Conservation (phyloP, 768 basidiomycete genomes). For the Rhodocollybia butyracea region DNA sequence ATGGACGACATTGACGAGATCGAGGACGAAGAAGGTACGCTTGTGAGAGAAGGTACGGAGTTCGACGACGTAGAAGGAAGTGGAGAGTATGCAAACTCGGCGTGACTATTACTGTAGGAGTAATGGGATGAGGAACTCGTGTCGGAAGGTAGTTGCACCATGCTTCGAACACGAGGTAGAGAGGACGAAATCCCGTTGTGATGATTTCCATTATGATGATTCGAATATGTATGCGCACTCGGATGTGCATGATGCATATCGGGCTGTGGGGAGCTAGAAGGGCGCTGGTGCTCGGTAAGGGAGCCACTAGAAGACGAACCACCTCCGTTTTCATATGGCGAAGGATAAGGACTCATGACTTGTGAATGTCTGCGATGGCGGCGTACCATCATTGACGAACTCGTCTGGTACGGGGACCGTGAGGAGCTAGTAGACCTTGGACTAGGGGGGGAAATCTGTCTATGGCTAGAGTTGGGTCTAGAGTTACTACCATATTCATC, state of each 20-base stretch:
- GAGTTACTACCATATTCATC: slow-evolving; percentile 66
- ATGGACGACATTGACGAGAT: slow-evolving; percentile 38
- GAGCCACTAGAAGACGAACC: slow-evolving; percentile 7
- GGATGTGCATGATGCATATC: slow-evolving; percentile 28
- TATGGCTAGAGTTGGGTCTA: slow-evolving; percentile 72
- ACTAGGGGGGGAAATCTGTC: slow-evolving; percentile 59
- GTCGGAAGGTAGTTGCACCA: slow-evolving; percentile 77
- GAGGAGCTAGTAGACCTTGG: slow-evolving; percentile 70
- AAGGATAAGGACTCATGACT: slow-evolving; percentile 85
- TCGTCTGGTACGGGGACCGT: slow-evolving; percentile 39
- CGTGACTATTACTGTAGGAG: slow-evolving; percentile 58
- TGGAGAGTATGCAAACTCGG: slow-evolving; percentile 81
- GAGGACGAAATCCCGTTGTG: slow-evolving; percentile 6
- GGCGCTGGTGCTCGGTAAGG: slow-evolving; percentile 54
- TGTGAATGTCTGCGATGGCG: slow-evolving; percentile 79
- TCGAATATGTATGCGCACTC: slow-evolving; percentile 26
- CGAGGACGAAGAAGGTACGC: slow-evolving; percentile 7
- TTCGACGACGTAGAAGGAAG: slow-evolving; percentile 29
- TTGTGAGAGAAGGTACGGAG: slow-evolving; percentile 6
- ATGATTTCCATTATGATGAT: slow-evolving; percentile 37
- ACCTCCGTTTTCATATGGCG: slow-evolving; percentile 62
- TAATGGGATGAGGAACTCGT: slow-evolving; percentile 45
- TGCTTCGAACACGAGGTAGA: slow-evolving; percentile 76
- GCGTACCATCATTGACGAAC: slow-evolving; percentile 62
- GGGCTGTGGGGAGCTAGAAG: slow-evolving; percentile 71